Conservation (phyloP, 2,329 filamentous ascomycete genomes). For the Macrophomina pseudophaseolina region DNA sequence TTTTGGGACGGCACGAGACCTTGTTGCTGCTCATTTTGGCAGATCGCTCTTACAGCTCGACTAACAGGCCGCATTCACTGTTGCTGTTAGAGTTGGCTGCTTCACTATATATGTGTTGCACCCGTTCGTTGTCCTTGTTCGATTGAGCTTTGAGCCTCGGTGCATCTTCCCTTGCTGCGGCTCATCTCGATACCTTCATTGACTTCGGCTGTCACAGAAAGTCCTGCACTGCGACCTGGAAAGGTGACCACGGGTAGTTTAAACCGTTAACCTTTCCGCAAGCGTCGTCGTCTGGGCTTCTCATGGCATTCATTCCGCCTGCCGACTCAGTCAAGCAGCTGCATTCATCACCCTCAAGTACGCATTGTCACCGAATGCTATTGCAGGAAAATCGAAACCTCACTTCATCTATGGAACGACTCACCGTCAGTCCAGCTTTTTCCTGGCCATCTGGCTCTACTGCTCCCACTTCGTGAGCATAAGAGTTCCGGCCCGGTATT, state of each 20-base stretch:
- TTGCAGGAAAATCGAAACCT: too few species aligned
- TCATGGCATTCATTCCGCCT: background rate
- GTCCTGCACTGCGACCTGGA: background rate
- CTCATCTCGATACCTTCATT: background rate
- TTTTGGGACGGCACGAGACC: conserved; percentile 6
- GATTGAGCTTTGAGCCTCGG: background rate
- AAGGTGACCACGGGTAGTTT: conserved; percentile 7
- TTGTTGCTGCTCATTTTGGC: background rate
- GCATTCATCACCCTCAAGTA: background rate
- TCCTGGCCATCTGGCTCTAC: too few species aligned
- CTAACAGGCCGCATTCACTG: background rate
- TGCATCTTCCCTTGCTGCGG: background rate
- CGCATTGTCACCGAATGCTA: too few species aligned
- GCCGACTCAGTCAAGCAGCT: background rate
- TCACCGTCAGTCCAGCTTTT: too few species aligned
- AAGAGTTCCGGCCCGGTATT: too few species aligned
- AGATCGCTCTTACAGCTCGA: background rate
- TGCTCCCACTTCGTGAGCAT: too few species aligned
- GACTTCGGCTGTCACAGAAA: background rate
- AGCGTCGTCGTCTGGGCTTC: background rate
- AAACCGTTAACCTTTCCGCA: conserved; percentile 1
- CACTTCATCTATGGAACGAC: too few species aligned
- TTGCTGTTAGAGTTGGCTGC: background rate
- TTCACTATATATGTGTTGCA: background rate
- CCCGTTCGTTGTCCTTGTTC: background rate